Percentiles rank a stretch among this genome's conserved stretches.
These are phyloP conservation scores for Entomortierella chlamydospora DNA, from an alignment of 192 early-diverging fungal genomes.

Conservation along the genomic window DNA sequence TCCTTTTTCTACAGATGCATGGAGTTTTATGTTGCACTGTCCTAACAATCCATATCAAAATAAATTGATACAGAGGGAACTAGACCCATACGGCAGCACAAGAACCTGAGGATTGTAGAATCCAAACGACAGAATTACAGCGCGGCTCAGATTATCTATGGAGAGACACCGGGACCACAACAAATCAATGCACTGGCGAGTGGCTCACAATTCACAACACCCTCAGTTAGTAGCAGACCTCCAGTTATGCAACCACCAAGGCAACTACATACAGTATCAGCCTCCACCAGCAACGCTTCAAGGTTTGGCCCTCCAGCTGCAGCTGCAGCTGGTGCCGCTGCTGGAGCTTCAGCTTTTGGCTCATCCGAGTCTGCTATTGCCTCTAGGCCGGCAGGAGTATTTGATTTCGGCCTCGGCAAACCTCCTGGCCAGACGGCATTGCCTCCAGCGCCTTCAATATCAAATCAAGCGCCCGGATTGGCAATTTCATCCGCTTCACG, in stretches of 20 bases:
- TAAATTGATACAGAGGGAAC: conserved; percentile 15
- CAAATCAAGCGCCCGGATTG: not conserved
- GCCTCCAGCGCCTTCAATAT: not conserved
- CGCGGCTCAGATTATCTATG: conserved; percentile 24
- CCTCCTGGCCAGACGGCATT: not conserved
- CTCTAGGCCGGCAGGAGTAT: not conserved
- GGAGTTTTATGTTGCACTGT: no score
- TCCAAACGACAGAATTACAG: conserved; percentile 26
- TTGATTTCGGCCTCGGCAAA: conserved; percentile 12
- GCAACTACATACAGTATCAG: not conserved
- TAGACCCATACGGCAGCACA: conserved; percentile 23
- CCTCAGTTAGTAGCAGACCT: not conserved
- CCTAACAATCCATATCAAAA: no score
- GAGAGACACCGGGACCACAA: conserved; percentile 24
- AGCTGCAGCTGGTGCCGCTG: not conserved
- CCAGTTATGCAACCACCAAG: not conserved
- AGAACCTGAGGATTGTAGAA: conserved; percentile 35
- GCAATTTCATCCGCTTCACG: not conserved
- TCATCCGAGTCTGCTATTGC: not conserved
- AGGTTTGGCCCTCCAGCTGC: not conserved
- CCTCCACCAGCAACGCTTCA: not conserved
- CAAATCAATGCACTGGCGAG: not conserved
- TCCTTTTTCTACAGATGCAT: no score
- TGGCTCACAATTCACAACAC: not conserved
- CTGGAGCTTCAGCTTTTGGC: not conserved